A percentile compares a stretch with the other conserved stretches of the same genome.
phyloP scores from a whole-genome alignment of 179 eudicot genomes.

The Sideroxylon spinosum region DNA sequence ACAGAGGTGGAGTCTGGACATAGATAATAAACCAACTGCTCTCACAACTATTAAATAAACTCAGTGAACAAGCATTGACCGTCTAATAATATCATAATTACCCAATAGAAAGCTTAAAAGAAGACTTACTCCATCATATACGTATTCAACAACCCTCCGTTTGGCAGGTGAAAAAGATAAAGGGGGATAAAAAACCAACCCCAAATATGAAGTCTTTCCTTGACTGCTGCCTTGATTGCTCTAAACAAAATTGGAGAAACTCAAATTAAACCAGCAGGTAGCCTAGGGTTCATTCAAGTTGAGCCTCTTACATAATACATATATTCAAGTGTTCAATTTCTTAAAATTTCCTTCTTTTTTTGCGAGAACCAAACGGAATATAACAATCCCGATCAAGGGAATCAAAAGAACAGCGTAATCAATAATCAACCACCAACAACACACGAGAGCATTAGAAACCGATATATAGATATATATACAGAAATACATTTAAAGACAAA shows the following conservation, averaged over 20 bases:
- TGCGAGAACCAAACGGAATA: background rate
- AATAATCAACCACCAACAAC: background rate
- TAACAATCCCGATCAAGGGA: background rate
- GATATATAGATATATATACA: no score
- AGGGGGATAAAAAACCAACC: background rate
- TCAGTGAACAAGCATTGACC: background rate
- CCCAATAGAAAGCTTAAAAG: background rate
- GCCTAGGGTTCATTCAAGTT: background rate
- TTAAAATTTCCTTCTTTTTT: background rate
- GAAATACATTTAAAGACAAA: background rate
- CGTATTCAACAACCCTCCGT: background rate
- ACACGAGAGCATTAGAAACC: background rate
- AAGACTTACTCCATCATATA: background rate
- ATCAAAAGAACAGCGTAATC: background rate
- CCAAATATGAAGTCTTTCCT: background rate
- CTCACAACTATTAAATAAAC: background rate
- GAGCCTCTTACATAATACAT: background rate
- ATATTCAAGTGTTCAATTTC: background rate
- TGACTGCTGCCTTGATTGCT: background rate
- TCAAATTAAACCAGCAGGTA: background rate
- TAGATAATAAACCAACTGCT: background rate
- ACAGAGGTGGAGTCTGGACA: background rate
- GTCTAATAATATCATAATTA: background rate
- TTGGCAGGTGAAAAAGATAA: background rate
- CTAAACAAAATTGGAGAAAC: background rate